These are phyloP conservation scores for Glycine soja DNA, from an alignment of 306 rosid genomes.

Conservation along the genomic window DNA sequence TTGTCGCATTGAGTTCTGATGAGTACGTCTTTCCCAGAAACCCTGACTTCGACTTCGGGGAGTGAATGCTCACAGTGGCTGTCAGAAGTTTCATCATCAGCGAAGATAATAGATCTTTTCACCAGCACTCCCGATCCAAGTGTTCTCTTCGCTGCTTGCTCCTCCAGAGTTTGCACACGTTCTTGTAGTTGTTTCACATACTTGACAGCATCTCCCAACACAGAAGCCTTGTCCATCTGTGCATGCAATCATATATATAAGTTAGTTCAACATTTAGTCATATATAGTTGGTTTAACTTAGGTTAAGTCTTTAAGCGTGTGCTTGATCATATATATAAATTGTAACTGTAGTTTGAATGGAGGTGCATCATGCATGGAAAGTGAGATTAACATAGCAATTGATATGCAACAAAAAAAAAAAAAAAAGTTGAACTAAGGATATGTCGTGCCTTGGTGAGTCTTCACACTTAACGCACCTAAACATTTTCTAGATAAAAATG, in stretches of 20 bases:
- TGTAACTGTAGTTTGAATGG: not conserved
- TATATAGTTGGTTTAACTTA: not conserved
- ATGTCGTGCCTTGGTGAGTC: no score
- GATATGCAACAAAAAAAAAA: no score
- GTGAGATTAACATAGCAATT: not conserved
- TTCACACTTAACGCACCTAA: not conserved
- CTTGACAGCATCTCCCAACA: slow-evolving; percentile 76
- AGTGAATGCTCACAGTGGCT: slow-evolving; percentile 48
- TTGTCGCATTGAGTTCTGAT: slow-evolving; percentile 71
- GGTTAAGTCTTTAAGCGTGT: not conserved
- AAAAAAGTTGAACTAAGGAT: no score
- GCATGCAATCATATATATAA: not conserved
- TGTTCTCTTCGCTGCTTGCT: slow-evolving; percentile 55
- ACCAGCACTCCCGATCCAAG: slow-evolving; percentile 57
- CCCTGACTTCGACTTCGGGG: slow-evolving; percentile 78
- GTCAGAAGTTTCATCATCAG: slow-evolving; percentile 42
- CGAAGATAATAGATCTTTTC: slow-evolving; percentile 57
- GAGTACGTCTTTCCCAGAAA: slow-evolving; percentile 65
- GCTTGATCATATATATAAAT: not conserved
- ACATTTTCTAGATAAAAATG: not conserved
- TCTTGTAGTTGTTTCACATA: slow-evolving; percentile 71
- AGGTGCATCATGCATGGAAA: not conserved
- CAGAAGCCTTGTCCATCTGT: slow-evolving; percentile 94
- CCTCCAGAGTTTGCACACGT: slow-evolving; percentile 64
- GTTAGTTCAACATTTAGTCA: not conserved